Percentiles rank a stretch among this genome's conserved stretches.
Conservation (phyloP, 306 rosid species). For the Pueraria montana region DNA sequence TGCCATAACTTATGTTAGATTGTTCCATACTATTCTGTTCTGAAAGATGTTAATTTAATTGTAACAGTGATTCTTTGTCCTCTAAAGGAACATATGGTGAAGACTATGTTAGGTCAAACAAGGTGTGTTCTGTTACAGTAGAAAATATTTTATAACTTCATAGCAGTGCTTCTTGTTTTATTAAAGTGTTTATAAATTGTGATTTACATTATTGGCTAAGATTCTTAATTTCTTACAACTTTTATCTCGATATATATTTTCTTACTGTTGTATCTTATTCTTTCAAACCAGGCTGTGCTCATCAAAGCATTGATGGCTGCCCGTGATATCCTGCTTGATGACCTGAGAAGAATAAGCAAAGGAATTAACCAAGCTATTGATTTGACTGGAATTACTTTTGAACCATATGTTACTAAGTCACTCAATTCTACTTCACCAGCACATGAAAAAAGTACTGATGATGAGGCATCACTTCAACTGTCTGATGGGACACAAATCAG, state of each 20-base stretch:
- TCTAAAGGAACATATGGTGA: slow-evolving; percentile 55
- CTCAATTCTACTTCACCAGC: slow-evolving; percentile 52
- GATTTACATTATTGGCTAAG: slow-evolving; percentile 14
- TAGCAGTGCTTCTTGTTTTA: slow-evolving; percentile 4
- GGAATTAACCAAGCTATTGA: slow-evolving; percentile 74
- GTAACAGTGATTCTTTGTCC: slow-evolving; percentile 62
- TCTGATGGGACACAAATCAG: slow-evolving; percentile 61
- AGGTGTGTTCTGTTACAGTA: slow-evolving; percentile 54
- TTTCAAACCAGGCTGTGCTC: slow-evolving; percentile 54
- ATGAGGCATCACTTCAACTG: slow-evolving; percentile 47
- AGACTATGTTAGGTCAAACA: slow-evolving; percentile 54
- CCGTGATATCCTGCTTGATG: slow-evolving; percentile 79
- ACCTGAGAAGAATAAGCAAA: slow-evolving; percentile 74
- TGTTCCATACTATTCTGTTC: slow-evolving; percentile 23
- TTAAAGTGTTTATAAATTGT: slow-evolving; percentile 6
- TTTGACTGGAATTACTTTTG: slow-evolving; percentile 67
- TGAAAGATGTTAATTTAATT: slow-evolving; percentile 44
- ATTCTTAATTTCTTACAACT: neutral
- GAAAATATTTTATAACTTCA: slow-evolving; percentile 16
- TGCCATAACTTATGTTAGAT: slow-evolving; percentile 2
- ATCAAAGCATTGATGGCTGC: slow-evolving; percentile 72
- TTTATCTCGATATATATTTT: slow-evolving; percentile 12
- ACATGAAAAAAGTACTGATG: slow-evolving; percentile 48
- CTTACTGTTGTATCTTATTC: slow-evolving; percentile 17
- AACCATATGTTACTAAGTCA: slow-evolving; percentile 60